Evolutionary conservation across 2,329 filamentous ascomycete genomes (phyloP), one percentile per base, ranked within the genome.

Genomic region (Trichophyton mentagrophytes): DNA sequence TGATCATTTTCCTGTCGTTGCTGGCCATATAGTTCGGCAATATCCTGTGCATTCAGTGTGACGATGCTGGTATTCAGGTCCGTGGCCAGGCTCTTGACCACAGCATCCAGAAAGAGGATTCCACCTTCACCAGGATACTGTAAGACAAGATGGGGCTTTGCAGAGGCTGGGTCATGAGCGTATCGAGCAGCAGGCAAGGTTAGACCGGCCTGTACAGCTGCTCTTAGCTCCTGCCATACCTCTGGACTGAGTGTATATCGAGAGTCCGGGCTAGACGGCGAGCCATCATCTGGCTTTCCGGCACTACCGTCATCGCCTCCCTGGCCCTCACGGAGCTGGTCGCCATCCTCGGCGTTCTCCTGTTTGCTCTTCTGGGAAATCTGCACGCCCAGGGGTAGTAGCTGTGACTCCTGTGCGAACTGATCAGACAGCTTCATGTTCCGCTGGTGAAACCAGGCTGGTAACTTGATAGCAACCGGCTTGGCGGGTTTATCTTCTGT

Each of bases 11-110:
- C 69, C 36, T 73, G 65, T 46, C 74, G 73, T 49, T 77, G 74
- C 62, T 79, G 72, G 42, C 69, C 53, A 33, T 65, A 75, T 9
- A 77, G 64, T 63, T 76, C 72, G 27, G 74, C 73, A 61, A 77
- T 77, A 66, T 78, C 76, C 63, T 76, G 75, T 15, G 75, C 75
- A 64, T 76, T 74, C 53, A 78, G 68, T 0, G 72, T 76, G 51
- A 77, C 68, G 58, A 77, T 58, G 64, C 77, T 72, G 30, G 73
- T 69, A 11, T 69, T 66, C 75, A 87, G 74, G 38, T 83, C 79
- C 11, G 76, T 74, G 0, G 87, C 87, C 49, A 87, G 75, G 58
- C 82, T 79, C 62, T 82, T 78, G 1, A 91, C 81, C n/a, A 88
- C 75, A 2, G 76, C 72, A 64, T 85, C 80, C 40, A 89, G 72